Evolutionary conservation across 768 basidiomycete genomes (phyloP).

Genomic region (Calvatia gigantea): DNA sequence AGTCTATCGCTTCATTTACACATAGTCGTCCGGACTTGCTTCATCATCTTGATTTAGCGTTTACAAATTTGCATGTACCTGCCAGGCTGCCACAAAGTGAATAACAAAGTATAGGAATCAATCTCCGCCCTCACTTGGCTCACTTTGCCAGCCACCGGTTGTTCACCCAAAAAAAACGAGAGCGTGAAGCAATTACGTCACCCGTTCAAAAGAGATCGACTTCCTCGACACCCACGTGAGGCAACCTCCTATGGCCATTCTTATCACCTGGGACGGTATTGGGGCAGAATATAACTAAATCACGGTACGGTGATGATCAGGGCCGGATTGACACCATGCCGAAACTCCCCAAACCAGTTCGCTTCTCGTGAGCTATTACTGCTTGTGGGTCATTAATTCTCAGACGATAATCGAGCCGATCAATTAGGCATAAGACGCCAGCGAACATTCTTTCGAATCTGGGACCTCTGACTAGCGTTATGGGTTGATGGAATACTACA

Average conservation of each 20-base stretch:
- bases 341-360: slow-evolving; percentile 10
- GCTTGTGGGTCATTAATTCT: slow-evolving; percentile 5
- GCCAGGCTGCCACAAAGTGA: not conserved
- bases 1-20: slow-evolving; percentile 5
- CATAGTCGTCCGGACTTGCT: not conserved
- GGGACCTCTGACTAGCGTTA: not conserved
- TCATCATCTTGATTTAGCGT: not conserved
- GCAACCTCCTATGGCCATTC: not conserved
- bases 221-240: too few relatives aligned
- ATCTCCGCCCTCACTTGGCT: too few relatives aligned
- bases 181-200: too few relatives aligned
- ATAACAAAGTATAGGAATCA: not conserved
- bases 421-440: not conserved
- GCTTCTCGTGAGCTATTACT: slow-evolving; percentile 7
- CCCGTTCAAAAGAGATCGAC: too few relatives aligned
- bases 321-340: slow-evolving; percentile 8
- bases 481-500: not conserved
- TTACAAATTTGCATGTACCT: slow-evolving; percentile 5
- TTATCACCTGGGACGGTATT: not conserved
- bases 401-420: slow-evolving; percentile 1
- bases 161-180: too few relatives aligned
- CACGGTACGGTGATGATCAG: slow-evolving; percentile 6
- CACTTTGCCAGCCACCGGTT: too few relatives aligned
- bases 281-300: not conserved
- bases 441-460: not conserved